Percentiles rank a stretch among this genome's conserved stretches.
Conservation (phyloP, 805 yeast genomes). For the Babjeviella inositovora region DNA sequence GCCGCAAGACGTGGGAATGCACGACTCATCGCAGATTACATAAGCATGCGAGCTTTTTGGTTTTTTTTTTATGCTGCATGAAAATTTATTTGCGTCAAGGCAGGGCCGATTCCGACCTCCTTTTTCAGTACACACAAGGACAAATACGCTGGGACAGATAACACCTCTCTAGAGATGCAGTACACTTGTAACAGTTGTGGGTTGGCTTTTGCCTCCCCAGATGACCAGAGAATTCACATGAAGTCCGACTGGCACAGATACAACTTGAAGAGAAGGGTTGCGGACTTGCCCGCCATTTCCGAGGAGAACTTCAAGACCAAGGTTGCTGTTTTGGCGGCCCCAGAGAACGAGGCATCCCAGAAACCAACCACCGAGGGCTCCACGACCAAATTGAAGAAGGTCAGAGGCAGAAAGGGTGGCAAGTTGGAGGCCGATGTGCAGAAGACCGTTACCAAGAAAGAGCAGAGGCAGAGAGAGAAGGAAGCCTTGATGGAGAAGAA, state of each 20-base stretch:
- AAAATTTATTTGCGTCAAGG: too few species aligned
- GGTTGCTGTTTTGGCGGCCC: conserved; percentile 7
- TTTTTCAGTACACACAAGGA: conserved; percentile 12
- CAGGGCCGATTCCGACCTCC: too few species aligned
- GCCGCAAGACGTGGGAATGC: too few species aligned
- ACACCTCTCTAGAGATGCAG: conserved; percentile 8
- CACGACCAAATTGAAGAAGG: too few species aligned
- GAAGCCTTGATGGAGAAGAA: conserved; percentile 32
- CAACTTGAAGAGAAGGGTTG: conserved; percentile 30
- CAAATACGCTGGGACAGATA: conserved; percentile 10
- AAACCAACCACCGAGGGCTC: too few species aligned
- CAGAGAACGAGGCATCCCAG: too few species aligned
- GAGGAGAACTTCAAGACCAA: conserved; percentile 20
- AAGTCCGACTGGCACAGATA: conserved; percentile 33
- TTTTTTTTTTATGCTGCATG: too few species aligned
- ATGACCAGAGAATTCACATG: conserved; percentile 28
- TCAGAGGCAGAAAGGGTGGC: conserved; percentile 6
- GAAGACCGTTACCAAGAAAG: conserved; percentile 25
- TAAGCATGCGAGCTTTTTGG: too few species aligned
- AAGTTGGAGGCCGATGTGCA: conserved; percentile 5
- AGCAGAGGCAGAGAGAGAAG: conserved; percentile 28
- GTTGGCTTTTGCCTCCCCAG: conserved; percentile 20
- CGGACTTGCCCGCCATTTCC: conserved; percentile 24
- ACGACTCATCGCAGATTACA: too few species aligned
- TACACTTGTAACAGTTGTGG: conserved; percentile 28